phyloP scores from a whole-genome alignment of 495 filamentous ascomycete species.

The Trypethelium eluteriae region DNA sequence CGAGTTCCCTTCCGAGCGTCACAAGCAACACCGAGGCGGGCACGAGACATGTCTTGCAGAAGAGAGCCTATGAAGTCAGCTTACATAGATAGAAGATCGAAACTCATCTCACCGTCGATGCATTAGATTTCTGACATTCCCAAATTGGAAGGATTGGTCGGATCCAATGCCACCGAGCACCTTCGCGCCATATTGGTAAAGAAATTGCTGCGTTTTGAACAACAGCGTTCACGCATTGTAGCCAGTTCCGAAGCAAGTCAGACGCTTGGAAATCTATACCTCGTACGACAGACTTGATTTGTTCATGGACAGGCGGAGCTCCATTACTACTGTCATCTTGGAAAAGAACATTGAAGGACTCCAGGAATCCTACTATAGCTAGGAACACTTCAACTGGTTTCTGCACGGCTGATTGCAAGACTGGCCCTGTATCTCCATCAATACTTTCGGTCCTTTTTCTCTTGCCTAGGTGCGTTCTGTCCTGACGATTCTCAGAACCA shows the following conservation, averaged over 20 bases:
- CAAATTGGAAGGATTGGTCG: constrained; percentile 40
- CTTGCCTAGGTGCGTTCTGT: not conserved
- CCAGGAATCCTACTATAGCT: constrained; percentile 23
- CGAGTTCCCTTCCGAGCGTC: not conserved
- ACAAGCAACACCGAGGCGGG: constrained; percentile 27
- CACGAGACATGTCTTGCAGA: constrained; percentile 26
- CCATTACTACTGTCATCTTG: not conserved
- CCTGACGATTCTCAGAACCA: not conserved
- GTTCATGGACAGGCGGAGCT: not conserved
- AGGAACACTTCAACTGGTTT: not conserved
- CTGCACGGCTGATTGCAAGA: not conserved
- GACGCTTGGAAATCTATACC: not conserved
- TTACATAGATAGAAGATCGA: not conserved
- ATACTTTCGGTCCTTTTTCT: not conserved
- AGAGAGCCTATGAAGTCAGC: constrained; percentile 20
- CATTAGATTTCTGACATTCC: constrained; percentile 37
- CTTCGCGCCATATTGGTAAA: not conserved
- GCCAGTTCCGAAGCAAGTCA: not conserved
- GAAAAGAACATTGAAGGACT: constrained; percentile 14
- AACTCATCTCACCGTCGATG: constrained; percentile 28
- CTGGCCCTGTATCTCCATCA: not conserved
- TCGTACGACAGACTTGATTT: not conserved
- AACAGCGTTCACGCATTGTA: not conserved
- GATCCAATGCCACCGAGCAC: not conserved
- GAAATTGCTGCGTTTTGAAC: not conserved